Conservation (phyloP, 2,329 filamentous ascomycete species). For the Amauroascus verrucosus region DNA sequence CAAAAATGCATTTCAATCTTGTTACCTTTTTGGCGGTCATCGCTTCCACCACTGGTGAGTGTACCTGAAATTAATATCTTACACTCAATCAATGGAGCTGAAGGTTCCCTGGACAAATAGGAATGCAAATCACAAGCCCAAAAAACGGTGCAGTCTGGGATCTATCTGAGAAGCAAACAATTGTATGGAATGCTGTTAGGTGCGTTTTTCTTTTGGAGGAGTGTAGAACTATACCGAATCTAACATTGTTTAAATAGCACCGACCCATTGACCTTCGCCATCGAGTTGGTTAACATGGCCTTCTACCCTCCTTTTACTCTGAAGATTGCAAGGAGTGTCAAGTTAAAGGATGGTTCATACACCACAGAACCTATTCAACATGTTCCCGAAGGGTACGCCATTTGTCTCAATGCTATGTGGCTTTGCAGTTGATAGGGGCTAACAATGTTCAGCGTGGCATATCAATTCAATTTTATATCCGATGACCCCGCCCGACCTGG, state of each 20-base stretch:
- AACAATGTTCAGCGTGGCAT: conserved; percentile 24
- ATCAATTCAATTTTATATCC: conserved; percentile 36
- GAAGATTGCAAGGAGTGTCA: conserved; percentile 28
- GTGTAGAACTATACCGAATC: neutral
- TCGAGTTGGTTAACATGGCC: conserved; percentile 35
- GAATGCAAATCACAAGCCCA: conserved; percentile 8
- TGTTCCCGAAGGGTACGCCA: conserved; percentile 6
- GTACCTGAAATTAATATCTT: neutral
- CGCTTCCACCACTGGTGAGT: conserved; percentile 7
- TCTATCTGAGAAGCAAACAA: conserved; percentile 28
- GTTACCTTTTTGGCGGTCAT: conserved; percentile 4
- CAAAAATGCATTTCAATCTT: conserved; percentile 4
- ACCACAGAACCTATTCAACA: conserved; percentile 1
- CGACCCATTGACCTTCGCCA: conserved; percentile 33
- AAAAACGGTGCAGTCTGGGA: conserved; percentile 26
- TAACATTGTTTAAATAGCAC: conserved; percentile 23
- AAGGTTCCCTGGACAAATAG: neutral
- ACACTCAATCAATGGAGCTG: neutral
- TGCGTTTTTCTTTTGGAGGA: conserved; percentile 16
- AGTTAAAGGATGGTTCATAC: conserved; percentile 24
- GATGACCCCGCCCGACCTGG: conserved; percentile 26
- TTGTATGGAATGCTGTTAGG: conserved; percentile 34
- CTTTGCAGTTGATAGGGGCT: neutral
- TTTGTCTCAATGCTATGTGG: neutral
- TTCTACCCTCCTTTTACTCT: conserved; percentile 27